A percentile compares a stretch with the other conserved stretches of the same genome.
These are phyloP conservation scores for Tieghemostelium lacteum DNA, from an alignment of 78 protist species.

Conservation along the genomic window DNA sequence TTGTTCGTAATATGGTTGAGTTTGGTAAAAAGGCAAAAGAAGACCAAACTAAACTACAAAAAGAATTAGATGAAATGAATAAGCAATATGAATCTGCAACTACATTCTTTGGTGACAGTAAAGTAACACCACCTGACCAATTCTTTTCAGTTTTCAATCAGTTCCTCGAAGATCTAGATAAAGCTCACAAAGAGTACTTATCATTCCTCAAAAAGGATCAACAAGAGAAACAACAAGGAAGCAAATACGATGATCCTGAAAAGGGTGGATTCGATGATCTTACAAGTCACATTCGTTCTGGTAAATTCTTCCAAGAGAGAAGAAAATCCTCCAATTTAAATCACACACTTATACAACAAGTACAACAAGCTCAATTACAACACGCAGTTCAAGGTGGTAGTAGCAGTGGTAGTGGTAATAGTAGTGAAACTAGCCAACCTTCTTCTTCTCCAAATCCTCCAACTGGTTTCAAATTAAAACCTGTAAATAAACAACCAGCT, in stretches of 20 bases:
- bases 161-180: constrained; percentile 47
- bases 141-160: constrained; percentile 39
- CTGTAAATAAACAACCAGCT: background rate
- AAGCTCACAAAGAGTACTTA: constrained; percentile 45
- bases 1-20: background rate
- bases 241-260: constrained; percentile 56
- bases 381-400: background rate
- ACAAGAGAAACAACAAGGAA: background rate
- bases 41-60: constrained; percentile 13
- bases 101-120: constrained; percentile 18
- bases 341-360: constrained; percentile 3
- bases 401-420: background rate
- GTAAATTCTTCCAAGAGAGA: constrained; percentile 45
- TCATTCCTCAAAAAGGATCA: constrained; percentile 10
- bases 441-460: background rate
- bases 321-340: constrained; percentile 21
- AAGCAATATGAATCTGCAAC: constrained; percentile 20
- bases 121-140: constrained; percentile 26
- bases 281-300: constrained; percentile 37
- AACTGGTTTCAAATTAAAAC: background rate
- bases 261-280: constrained; percentile 69
- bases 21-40: constrained; percentile 20
- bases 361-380: constrained; percentile 6
- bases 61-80: constrained; percentile 45
- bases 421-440: background rate